Conservation (phyloP, 2,329 filamentous ascomycete species). For the Microcyclospora pomicola region DNA sequence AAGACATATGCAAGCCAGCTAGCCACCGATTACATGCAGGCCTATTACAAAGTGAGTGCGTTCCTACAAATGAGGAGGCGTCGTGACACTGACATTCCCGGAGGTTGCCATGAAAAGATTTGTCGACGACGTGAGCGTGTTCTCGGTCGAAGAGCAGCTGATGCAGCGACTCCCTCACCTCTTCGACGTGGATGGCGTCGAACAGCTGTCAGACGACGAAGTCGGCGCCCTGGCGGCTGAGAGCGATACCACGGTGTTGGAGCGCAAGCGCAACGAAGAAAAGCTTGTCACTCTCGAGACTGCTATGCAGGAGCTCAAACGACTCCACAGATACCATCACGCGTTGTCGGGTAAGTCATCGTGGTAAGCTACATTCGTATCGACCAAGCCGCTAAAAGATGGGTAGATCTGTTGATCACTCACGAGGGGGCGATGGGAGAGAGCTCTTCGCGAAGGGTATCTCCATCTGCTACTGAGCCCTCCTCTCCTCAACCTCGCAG, state of each 20-base stretch:
- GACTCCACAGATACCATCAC: background rate
- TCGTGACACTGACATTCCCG: background rate
- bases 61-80: background rate
- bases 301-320: background rate
- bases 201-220: background rate
- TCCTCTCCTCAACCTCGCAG: too few relatives aligned
- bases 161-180: background rate
- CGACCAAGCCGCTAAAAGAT: too few relatives aligned
- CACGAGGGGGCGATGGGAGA: too few relatives aligned
- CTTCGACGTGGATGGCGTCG: background rate
- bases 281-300: background rate
- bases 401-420: too few relatives aligned
- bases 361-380: too few relatives aligned
- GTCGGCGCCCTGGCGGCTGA: background rate
- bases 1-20: slow-evolving; percentile 22
- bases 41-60: slow-evolving; percentile 25
- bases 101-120: slow-evolving; percentile 29
- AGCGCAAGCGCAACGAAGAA: background rate
- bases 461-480: too few relatives aligned
- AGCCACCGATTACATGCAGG: slow-evolving; percentile 22
- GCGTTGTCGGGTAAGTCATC: background rate
- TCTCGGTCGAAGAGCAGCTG: slow-evolving; percentile 23
- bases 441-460: too few relatives aligned
- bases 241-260: background rate
- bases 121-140: slow-evolving; percentile 27